Percentiles rank a stretch among this genome's conserved stretches.
Conservation (phyloP, 192 early-diverging fungal species). For the Chytriomyces confervae region DNA sequence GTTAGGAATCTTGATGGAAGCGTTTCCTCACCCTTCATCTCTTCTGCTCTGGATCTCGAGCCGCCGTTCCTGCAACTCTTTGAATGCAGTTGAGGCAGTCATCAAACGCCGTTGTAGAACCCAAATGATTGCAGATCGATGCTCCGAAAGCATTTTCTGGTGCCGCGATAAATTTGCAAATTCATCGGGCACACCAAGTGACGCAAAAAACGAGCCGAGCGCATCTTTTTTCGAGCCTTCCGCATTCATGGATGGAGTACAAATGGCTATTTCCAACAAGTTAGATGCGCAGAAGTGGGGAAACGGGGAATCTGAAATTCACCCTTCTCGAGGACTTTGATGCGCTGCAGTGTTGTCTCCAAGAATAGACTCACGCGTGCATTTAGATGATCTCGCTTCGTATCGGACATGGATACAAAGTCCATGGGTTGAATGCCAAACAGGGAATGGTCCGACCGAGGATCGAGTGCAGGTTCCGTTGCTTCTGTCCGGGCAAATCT, state of each 20-base stretch:
- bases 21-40: conserved; percentile 25
- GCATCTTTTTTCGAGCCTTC: background rate
- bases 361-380: conserved; percentile 19
- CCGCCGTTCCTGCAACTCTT: conserved; percentile 44
- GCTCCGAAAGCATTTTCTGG: conserved; percentile 36
- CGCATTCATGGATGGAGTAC: background rate
- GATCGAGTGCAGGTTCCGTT: background rate
- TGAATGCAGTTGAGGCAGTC: conserved; percentile 38
- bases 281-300: background rate
- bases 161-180: background rate
- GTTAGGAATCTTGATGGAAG: conserved; percentile 6
- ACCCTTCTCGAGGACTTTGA: background rate
- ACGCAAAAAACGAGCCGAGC: background rate
- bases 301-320: background rate
- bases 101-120: conserved; percentile 43
- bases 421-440: background rate
- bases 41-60: conserved; percentile 27
- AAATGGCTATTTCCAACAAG: background rate
- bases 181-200: background rate
- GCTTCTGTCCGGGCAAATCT: background rate
- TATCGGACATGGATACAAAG: conserved; percentile 9
- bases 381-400: conserved; percentile 35
- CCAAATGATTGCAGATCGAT: conserved; percentile 45
- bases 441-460: background rate
- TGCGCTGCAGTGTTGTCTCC: conserved; percentile 12